phyloP scores from a whole-genome alignment of 306 rosid species.

The Malus asiatica region DNA sequence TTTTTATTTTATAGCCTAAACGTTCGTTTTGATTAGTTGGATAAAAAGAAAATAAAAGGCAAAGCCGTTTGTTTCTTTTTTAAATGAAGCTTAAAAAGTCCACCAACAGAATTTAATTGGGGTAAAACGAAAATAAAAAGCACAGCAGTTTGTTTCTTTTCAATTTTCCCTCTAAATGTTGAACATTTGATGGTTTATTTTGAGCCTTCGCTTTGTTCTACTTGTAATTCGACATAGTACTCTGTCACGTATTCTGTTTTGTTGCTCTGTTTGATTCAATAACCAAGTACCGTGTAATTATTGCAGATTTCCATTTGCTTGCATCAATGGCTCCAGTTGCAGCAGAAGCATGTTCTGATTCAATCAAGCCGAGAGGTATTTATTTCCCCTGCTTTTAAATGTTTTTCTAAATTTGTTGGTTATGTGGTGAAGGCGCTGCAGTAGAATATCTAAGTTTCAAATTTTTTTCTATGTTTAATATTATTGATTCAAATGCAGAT shows the following conservation, averaged over 20 bases:
- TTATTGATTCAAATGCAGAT: constrained; percentile 43
- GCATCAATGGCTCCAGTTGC: constrained; percentile 52
- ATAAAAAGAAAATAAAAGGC: neutral
- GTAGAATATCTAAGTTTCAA: neutral
- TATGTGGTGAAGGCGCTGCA: neutral
- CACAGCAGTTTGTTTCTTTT: neutral
- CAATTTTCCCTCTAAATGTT: neutral
- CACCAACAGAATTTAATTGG: too few species aligned
- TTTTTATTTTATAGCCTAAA: too few species aligned
- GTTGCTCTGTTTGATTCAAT: neutral
- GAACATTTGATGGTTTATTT: neutral
- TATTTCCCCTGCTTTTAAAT: neutral
- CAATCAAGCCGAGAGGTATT: constrained; percentile 72
- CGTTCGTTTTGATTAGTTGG: neutral
- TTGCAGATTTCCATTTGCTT: constrained; percentile 34
- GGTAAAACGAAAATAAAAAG: neutral
- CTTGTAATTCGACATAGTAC: neutral
- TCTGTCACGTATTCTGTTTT: neutral
- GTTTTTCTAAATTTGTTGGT: neutral
- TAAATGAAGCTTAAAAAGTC: too few species aligned
- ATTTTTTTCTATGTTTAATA: neutral
- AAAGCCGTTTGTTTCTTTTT: too few species aligned
- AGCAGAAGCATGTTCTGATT: constrained; percentile 50
- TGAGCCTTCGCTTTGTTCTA: neutral
- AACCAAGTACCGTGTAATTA: neutral